These are phyloP conservation scores for Fusarium sp. DNA, from an alignment of 2,329 filamentous ascomycete genomes.

Conservation along the genomic window DNA sequence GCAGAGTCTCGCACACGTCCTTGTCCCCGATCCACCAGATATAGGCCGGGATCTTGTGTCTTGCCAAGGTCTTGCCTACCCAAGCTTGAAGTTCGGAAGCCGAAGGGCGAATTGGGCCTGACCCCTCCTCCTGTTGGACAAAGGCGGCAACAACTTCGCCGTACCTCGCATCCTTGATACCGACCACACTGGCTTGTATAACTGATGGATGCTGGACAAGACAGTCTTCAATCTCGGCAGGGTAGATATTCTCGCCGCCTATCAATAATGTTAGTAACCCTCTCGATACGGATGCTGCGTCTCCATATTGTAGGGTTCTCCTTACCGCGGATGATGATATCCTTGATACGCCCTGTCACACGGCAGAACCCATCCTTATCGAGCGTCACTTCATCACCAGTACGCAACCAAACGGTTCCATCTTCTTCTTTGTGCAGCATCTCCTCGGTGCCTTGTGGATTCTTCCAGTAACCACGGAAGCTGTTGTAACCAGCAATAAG, in stretches of 20 bases:
- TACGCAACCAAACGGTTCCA: constrained; percentile 76
- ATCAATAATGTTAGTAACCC: not conserved
- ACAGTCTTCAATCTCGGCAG: constrained; percentile 85
- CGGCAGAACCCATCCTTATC: constrained; percentile 80
- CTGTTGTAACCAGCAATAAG: not conserved
- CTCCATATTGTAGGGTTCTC: not conserved
- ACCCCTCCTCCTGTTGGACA: constrained; percentile 52
- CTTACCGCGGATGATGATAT: constrained; percentile 82
- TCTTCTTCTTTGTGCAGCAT: not conserved
- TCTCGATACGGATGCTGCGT: not conserved
- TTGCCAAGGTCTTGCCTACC: constrained; percentile 55
- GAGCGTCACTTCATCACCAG: constrained; percentile 85
- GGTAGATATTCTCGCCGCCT: constrained; percentile 85
- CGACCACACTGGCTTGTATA: constrained; percentile 79
- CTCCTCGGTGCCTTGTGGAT: not conserved
- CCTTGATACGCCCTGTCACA: constrained; percentile 87
- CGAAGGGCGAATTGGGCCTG: not conserved
- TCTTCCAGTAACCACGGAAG: not conserved
- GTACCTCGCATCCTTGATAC: constrained; percentile 78
- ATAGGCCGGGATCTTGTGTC: constrained; percentile 74
- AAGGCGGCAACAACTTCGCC: constrained; percentile 86
- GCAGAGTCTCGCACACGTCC: constrained; percentile 62
- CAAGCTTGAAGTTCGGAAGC: not conserved
- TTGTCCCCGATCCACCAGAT: constrained; percentile 76
- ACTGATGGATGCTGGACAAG: constrained; percentile 76